Evolutionary conservation across 257 asterid species (phyloP).

Genomic region (Craterostigma plantagineum): DNA sequence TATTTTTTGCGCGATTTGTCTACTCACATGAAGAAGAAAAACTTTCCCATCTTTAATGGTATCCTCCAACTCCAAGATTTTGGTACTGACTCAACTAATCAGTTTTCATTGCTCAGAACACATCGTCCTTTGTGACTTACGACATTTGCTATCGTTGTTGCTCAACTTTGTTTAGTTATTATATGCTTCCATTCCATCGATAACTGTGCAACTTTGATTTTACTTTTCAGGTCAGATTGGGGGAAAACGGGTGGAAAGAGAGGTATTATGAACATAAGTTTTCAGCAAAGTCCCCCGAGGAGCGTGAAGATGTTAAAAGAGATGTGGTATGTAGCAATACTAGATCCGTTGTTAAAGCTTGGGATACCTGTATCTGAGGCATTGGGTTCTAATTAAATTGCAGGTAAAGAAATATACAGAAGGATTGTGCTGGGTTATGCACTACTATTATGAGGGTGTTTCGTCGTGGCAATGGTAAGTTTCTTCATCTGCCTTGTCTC

Average conservation of each 20-base stretch:
- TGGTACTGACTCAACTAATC: no score
- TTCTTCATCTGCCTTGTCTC: conserved; percentile 1
- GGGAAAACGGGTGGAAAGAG: conserved; percentile 90
- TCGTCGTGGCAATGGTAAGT: conserved; percentile 92
- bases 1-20: no score
- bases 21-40: no score
- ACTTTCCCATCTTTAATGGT: no score
- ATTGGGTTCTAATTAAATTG: conserved; percentile 12
- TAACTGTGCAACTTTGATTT: background rate
- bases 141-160: background rate
- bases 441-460: conserved; percentile 91
- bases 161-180: background rate
- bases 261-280: conserved; percentile 90
- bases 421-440: conserved; percentile 99
- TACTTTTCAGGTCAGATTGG: conserved; percentile 53
- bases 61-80: no score
- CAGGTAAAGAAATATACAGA: conserved; percentile 82
- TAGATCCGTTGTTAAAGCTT: conserved; percentile 5
- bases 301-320: conserved; percentile 56
- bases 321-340: conserved; percentile 65
- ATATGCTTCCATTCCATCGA: background rate
- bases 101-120: no score
- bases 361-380: no score
- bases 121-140: background rate
- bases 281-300: conserved; percentile 61